These are phyloP conservation scores for Phytophthora agathidicida DNA, from an alignment of 352 stramenopile genomes.

Conservation along the genomic window DNA sequence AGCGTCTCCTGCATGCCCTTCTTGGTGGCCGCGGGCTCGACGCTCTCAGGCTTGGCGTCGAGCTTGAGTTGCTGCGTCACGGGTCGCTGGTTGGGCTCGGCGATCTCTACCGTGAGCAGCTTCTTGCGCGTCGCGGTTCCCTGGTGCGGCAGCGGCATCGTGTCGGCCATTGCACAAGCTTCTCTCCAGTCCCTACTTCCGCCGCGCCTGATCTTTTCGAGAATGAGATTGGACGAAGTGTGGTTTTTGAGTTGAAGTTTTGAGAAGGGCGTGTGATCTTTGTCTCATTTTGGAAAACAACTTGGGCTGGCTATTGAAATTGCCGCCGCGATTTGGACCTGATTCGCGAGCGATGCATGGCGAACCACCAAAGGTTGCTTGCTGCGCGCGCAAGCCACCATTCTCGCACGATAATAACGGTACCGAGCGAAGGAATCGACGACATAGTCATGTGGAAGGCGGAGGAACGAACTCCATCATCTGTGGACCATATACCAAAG, in stretches of 20 bases:
- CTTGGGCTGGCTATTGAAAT: too few relatives aligned
- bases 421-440: too few relatives aligned
- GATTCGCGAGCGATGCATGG: too few relatives aligned
- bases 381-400: too few relatives aligned
- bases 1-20: constrained; percentile 67
- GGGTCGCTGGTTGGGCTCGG: not conserved
- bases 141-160: constrained; percentile 14
- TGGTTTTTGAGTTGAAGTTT: constrained; percentile 23
- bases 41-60: not conserved
- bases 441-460: too few relatives aligned
- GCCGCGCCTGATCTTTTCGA: constrained; percentile 21
- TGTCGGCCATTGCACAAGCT: constrained; percentile 22
- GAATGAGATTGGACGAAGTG: constrained; percentile 21
- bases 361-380: too few relatives aligned
- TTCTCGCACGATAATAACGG: too few relatives aligned
- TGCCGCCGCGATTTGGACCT: too few relatives aligned
- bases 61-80: not conserved
- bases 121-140: constrained; percentile 48
- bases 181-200: not conserved
- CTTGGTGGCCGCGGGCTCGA: constrained; percentile 16
- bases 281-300: constrained; percentile 24
- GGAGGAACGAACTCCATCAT: too few relatives aligned
- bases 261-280: constrained; percentile 23
- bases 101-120: constrained; percentile 25
- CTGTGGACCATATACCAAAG: too few relatives aligned